Conservation (phyloP, 345 rosid genomes). For the Syzygium oleosum region DNA sequence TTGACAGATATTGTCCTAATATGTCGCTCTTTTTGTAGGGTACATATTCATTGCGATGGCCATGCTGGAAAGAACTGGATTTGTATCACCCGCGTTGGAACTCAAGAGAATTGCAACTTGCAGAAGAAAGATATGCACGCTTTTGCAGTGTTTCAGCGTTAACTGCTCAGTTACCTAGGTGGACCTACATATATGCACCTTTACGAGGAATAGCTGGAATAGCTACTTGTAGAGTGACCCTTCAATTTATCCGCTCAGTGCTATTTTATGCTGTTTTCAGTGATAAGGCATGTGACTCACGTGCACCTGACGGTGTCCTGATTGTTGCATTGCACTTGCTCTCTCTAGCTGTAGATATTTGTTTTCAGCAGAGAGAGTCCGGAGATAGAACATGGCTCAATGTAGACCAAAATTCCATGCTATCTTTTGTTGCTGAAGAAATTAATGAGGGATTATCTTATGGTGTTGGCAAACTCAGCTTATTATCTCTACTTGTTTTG, state of each 20-base stretch:
- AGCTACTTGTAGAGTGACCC: constrained; percentile 64
- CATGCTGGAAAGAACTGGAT: constrained; percentile 91
- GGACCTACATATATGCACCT: constrained; percentile 76
- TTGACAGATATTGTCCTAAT: background rate
- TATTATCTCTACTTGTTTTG: constrained; percentile 84
- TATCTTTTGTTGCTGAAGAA: constrained; percentile 61
- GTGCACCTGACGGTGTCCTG: constrained; percentile 74
- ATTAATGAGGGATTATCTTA: constrained; percentile 34
- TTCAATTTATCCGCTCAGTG: constrained; percentile 62
- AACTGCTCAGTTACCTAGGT: constrained; percentile 76
- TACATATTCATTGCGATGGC: constrained; percentile 63
- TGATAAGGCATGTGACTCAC: constrained; percentile 50
- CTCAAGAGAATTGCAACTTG: constrained; percentile 81
- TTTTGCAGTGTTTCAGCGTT: constrained; percentile 64
- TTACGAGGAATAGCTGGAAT: constrained; percentile 57
- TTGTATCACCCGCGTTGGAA: constrained; percentile 90
- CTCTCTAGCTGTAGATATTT: constrained; percentile 64
- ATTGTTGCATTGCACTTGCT: constrained; percentile 72
- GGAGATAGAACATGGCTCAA: constrained; percentile 11
- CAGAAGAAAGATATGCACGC: constrained; percentile 88
- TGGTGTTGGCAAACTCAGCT: constrained; percentile 51
- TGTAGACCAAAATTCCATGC: constrained; percentile 34
- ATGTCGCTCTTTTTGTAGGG: constrained; percentile 35
- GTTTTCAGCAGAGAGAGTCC: constrained; percentile 43
- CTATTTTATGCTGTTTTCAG: constrained; percentile 66